A percentile compares a stretch with the other conserved stretches of the same genome.
Evolutionary conservation across 495 filamentous ascomycete genomes (phyloP).

Genomic region (Xylaria palmicola): DNA sequence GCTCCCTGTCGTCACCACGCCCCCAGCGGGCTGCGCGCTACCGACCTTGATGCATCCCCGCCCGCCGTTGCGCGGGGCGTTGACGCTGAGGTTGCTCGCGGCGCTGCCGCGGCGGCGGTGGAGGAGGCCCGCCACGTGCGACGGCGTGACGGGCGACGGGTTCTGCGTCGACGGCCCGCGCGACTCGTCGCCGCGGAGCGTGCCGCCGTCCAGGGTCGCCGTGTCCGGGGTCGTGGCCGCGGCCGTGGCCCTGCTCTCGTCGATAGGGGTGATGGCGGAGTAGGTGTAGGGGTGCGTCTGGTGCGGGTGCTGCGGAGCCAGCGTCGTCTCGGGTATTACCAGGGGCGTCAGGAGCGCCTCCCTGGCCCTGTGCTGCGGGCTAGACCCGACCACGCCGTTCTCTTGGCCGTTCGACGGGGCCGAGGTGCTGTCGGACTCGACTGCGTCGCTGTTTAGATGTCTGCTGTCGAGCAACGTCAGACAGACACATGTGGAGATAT

Average conservation of each 20-base stretch:
- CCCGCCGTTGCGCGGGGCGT: conserved; percentile 25
- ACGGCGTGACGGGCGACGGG: conserved; percentile 18
- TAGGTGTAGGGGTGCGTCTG: conserved; percentile 11
- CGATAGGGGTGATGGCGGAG: conserved; percentile 20
- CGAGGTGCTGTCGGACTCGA: conserved; percentile 26
- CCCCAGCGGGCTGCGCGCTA: conserved; percentile 20
- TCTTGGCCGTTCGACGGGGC: conserved; percentile 23
- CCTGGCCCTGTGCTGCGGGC: conserved; percentile 16
- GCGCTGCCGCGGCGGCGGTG: conserved; percentile 22
- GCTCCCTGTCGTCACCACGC: conserved; percentile 21
- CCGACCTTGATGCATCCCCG: conserved; percentile 39
- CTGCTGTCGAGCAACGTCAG: conserved; percentile 7
- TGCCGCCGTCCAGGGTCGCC: conserved; percentile 1
- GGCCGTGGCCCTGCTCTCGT: conserved; percentile 15
- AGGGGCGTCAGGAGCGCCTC: conserved; percentile 15
- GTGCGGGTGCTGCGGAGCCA: background rate
- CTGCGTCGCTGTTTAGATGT: conserved; percentile 24
- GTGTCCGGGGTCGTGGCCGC: conserved; percentile 7
- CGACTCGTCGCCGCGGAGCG: too few relatives aligned
- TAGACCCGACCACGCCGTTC: conserved; percentile 5
- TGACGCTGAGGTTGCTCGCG: conserved; percentile 25
- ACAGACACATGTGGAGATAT: background rate
- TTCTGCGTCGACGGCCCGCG: background rate
- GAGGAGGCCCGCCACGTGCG: conserved; percentile 13
- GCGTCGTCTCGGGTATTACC: conserved; percentile 4